These are phyloP conservation scores for Notholithocarpus densiflorus DNA, from an alignment of 306 rosid species.

Conservation along the genomic window DNA sequence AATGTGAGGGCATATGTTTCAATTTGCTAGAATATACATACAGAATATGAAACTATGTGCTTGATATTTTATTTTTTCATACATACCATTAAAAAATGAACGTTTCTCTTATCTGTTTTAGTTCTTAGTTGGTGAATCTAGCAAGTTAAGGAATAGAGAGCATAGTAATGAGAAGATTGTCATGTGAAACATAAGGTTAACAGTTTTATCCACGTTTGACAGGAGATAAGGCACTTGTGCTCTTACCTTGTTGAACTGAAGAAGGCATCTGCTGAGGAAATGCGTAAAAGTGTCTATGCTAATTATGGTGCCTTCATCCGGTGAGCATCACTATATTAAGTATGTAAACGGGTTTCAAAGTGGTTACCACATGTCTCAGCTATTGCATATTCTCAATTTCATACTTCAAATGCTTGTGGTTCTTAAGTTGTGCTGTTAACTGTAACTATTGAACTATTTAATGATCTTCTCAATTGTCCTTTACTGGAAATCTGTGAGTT, in stretches of 20 bases:
- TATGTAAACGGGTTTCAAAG: neutral
- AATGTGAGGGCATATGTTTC: neutral
- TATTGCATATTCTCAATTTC: neutral
- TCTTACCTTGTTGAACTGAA: constrained; percentile 66
- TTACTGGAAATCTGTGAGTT: too few relatives aligned
- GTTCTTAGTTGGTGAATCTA: neutral
- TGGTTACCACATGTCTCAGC: neutral
- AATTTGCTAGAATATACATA: neutral
- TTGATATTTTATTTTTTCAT: neutral
- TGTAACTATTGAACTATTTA: too few relatives aligned
- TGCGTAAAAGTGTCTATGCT: constrained; percentile 90
- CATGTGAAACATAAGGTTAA: neutral
- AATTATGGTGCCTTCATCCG: constrained; percentile 90
- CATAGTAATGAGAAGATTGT: neutral
- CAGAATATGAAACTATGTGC: neutral
- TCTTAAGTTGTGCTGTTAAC: neutral
- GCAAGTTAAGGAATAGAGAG: neutral
- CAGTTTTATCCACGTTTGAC: constrained; percentile 9
- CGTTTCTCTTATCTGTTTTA: too few relatives aligned
- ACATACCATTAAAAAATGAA: too few relatives aligned
- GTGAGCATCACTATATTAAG: constrained; percentile 29
- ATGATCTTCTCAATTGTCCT: too few relatives aligned
- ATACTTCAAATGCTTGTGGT: neutral
- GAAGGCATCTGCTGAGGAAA: constrained; percentile 98
- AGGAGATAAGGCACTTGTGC: constrained; percentile 75